Percentiles rank a stretch among this genome's conserved stretches.
Evolutionary conservation across 805 yeast species (phyloP).

Genomic region (Ascoidea tarda): DNA sequence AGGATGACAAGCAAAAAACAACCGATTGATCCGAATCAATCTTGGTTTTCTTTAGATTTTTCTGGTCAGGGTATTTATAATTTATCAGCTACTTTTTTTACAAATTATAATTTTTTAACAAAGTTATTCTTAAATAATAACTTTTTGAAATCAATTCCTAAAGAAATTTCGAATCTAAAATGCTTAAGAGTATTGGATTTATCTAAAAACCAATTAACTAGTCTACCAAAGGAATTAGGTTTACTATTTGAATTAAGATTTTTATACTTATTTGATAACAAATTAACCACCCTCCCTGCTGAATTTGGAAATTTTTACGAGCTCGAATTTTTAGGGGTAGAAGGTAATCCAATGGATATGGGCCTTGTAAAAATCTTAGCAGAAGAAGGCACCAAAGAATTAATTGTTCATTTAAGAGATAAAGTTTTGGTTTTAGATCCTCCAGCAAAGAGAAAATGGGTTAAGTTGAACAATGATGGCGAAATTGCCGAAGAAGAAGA

Average conservation of each 20-base stretch:
- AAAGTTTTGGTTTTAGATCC: constrained; percentile 52
- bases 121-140: constrained; percentile 82
- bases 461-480: constrained; percentile 64
- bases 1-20: constrained; percentile 16
- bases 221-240: constrained; percentile 79
- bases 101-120: constrained; percentile 63
- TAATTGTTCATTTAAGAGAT: constrained; percentile 73
- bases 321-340: constrained; percentile 78
- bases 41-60: constrained; percentile 90
- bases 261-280: constrained; percentile 79
- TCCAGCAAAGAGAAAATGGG: constrained; percentile 74
- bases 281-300: constrained; percentile 58
- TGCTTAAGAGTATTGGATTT: constrained; percentile 75
- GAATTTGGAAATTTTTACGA: constrained; percentile 80
- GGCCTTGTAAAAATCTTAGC: constrained; percentile 53
- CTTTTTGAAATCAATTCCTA: constrained; percentile 54
- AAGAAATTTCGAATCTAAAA: constrained; percentile 48
- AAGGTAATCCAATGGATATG: constrained; percentile 77
- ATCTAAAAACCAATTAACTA: constrained; percentile 58
- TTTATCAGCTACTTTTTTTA: constrained; percentile 60
- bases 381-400: constrained; percentile 72
- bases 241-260: constrained; percentile 66
- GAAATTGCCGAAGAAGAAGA: constrained; percentile 27
- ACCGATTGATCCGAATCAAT: constrained; percentile 42
- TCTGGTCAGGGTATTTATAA: constrained; percentile 76